phyloP scores from a whole-genome alignment of 306 rosid genomes.

The Quillaja saponaria region DNA sequence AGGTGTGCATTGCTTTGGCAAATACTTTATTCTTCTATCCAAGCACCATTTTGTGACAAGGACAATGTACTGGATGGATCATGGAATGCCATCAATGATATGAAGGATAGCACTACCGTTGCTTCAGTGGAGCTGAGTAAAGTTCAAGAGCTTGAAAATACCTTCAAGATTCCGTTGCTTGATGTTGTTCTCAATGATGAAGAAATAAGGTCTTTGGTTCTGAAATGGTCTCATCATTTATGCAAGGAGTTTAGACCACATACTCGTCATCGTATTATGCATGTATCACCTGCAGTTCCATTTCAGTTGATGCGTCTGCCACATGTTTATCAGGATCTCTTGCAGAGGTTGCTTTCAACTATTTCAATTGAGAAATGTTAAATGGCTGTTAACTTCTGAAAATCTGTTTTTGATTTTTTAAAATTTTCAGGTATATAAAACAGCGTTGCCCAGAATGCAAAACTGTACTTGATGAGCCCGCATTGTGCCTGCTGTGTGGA shows the following conservation, averaged over 20 bases:
- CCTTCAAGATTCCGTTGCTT: conserved; percentile 76
- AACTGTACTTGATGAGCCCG: conserved; percentile 69
- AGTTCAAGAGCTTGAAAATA: conserved; percentile 69
- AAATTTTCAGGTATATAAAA: conserved; percentile 65
- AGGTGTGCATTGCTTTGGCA: conserved; percentile 85
- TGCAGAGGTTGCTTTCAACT: conserved; percentile 70
- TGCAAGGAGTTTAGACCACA: conserved; percentile 52
- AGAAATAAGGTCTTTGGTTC: conserved; percentile 52
- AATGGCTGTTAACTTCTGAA: background rate
- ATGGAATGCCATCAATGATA: conserved; percentile 44
- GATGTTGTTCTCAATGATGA: conserved; percentile 73
- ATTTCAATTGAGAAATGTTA: conserved; percentile 10
- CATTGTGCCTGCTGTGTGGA: conserved; percentile 90
- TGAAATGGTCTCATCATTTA: conserved; percentile 74
- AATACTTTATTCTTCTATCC: conserved; percentile 59
- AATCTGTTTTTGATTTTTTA: conserved; percentile 1
- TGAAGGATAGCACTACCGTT: conserved; percentile 44
- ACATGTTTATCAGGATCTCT: conserved; percentile 76
- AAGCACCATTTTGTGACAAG: conserved; percentile 63
- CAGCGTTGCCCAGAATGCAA: conserved; percentile 76
- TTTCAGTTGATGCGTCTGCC: conserved; percentile 86
- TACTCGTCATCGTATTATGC: conserved; percentile 42
- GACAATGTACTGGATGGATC: conserved; percentile 52
- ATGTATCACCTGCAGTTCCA: conserved; percentile 77
- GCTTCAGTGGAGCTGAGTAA: conserved; percentile 52